Percentiles rank a stretch among this genome's conserved stretches.
These are phyloP conservation scores for Eucommia ulmoides DNA, from an alignment of 257 asterid species.

Conservation along the genomic window DNA sequence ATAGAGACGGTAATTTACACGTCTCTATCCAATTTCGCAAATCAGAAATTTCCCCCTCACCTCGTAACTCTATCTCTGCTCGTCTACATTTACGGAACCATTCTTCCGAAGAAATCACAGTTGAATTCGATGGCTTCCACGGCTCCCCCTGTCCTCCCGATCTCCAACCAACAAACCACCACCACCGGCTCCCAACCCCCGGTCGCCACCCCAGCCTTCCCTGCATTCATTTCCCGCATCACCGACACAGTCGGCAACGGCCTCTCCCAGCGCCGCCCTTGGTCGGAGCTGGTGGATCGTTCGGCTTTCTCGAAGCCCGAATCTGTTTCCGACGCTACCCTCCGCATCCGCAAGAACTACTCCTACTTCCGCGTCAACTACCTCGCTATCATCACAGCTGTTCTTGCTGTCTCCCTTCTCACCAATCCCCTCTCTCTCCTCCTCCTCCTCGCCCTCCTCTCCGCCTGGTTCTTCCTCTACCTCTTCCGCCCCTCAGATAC, in stretches of 20 bases:
- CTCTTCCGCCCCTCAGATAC: slow-evolving; percentile 77
- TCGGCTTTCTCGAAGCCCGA: slow-evolving; percentile 76
- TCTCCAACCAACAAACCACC: slow-evolving; percentile 30
- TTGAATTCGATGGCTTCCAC: slow-evolving; percentile 49
- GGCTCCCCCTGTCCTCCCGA: slow-evolving; percentile 59
- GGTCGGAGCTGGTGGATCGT: slow-evolving; percentile 68
- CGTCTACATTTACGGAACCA: too few relatives aligned
- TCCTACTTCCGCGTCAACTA: slow-evolving; percentile 59
- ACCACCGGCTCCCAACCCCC: slow-evolving; percentile 17
- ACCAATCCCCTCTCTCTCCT: slow-evolving; percentile 66
- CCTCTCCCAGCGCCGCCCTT: slow-evolving; percentile 66
- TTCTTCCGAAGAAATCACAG: too few relatives aligned
- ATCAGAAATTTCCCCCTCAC: too few relatives aligned
- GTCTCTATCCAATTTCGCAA: too few relatives aligned
- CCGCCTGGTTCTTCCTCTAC: slow-evolving; percentile 79
- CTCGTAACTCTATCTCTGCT: too few relatives aligned
- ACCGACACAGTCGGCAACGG: slow-evolving; percentile 43
- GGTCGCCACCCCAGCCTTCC: slow-evolving; percentile 38
- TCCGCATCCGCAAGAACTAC: slow-evolving; percentile 67
- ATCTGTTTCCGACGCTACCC: slow-evolving; percentile 54
- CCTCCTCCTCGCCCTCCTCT: slow-evolving; percentile 56
- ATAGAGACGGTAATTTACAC: too few relatives aligned
- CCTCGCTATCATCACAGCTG: slow-evolving; percentile 37
- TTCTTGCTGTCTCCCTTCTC: slow-evolving; percentile 48
- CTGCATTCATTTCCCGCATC: slow-evolving; percentile 32